Evolutionary conservation across 805 yeast species (phyloP).

Genomic region (Kazachstania kunashirensis): DNA sequence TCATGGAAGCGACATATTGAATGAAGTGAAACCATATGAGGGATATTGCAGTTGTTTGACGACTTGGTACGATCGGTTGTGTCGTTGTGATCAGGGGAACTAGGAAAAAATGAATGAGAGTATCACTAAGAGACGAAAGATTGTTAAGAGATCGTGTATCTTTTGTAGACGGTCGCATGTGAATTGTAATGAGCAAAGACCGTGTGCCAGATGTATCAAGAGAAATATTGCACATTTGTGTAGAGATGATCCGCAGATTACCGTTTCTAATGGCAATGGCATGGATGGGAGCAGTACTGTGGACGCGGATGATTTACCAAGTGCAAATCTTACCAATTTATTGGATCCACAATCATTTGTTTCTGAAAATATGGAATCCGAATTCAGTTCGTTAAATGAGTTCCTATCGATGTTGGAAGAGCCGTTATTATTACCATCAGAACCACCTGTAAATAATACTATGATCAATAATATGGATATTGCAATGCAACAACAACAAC

Average conservation of each 20-base stretch:
- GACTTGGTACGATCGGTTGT: too few species aligned
- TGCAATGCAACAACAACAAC: not conserved
- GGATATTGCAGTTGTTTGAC: too few species aligned
- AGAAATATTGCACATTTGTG: slow-evolving; percentile 85
- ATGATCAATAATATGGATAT: slow-evolving; percentile 52
- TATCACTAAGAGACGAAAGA: slow-evolving; percentile 2
- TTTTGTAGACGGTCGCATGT: slow-evolving; percentile 89
- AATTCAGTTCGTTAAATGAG: slow-evolving; percentile 81
- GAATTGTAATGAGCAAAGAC: slow-evolving; percentile 75
- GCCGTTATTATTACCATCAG: slow-evolving; percentile 35
- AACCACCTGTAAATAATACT: not conserved
- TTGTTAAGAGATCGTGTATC: slow-evolving; percentile 52
- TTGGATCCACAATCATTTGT: slow-evolving; percentile 48
- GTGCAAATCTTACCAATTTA: slow-evolving; percentile 1
- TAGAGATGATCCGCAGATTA: too few species aligned
- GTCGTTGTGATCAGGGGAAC: too few species aligned
- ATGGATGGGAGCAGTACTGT: not conserved
- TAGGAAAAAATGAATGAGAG: not conserved
- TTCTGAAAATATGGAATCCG: slow-evolving; percentile 89
- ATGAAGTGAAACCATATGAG: too few species aligned
- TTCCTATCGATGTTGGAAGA: slow-evolving; percentile 86
- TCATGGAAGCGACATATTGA: too few species aligned
- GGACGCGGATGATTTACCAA: not conserved
- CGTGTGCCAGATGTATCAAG: slow-evolving; percentile 69
- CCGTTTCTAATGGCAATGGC: not conserved